Percentiles rank a stretch among this genome's conserved stretches.
phyloP scores from a whole-genome alignment of 176 grass and related monocot genomes.

The sorghum (Sorghum bicolor) region DNA sequence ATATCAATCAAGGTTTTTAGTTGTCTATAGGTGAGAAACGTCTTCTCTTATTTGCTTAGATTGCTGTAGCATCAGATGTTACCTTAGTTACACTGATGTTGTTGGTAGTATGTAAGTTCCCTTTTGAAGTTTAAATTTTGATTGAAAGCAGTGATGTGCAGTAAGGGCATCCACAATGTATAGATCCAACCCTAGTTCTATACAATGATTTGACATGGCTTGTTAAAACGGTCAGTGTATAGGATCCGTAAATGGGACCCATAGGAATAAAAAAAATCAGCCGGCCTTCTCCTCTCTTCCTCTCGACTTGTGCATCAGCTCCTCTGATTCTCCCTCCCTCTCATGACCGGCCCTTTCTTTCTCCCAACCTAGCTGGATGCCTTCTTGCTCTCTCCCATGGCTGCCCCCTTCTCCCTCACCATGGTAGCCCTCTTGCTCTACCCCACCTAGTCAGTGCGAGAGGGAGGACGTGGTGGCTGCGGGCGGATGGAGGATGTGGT shows the following conservation, averaged over 20 bases:
- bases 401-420: no score
- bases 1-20: slow-evolving; percentile 12
- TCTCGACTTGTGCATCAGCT: no score
- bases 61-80: neutral
- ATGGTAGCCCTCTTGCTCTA: no score
- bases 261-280: neutral
- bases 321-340: no score
- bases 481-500: no score
- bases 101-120: slow-evolving; percentile 10
- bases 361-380: no score
- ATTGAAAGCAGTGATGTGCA: neutral
- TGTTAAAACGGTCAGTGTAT: neutral
- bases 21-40: neutral
- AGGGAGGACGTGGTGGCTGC: no score
- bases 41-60: neutral
- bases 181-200: neutral
- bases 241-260: neutral
- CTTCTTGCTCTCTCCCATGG: no score
- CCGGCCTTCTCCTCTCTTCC: neutral
- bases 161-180: neutral
- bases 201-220: neutral
- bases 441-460: no score
- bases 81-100: slow-evolving; percentile 10
- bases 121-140: neutral
- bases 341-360: no score